A percentile compares a stretch with the other conserved stretches of the same genome.
Evolutionary conservation across 2,329 filamentous ascomycete species (phyloP).

Genomic region (Neonectria hederae): DNA sequence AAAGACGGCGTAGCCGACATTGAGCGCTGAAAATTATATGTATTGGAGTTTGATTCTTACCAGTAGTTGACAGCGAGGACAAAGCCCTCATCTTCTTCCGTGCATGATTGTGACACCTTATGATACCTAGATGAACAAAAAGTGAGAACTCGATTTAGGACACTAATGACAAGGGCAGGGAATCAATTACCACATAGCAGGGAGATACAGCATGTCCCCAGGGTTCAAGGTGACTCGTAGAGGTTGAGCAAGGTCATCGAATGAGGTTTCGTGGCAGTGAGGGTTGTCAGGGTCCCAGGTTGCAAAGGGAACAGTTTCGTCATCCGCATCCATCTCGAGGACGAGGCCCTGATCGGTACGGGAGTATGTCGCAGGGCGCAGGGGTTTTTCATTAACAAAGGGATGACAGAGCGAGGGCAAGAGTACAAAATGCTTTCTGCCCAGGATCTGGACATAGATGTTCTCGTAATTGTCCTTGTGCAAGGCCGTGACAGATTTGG

Average conservation of each 20-base stretch:
- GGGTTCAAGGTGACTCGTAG: constrained; percentile 73
- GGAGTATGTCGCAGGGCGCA: constrained; percentile 68
- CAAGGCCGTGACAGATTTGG: constrained; percentile 72
- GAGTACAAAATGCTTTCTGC: constrained; percentile 78
- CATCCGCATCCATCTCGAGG: constrained; percentile 48
- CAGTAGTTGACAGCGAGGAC: constrained; percentile 87
- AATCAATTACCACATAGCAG: constrained; percentile 74
- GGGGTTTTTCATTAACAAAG: constrained; percentile 71
- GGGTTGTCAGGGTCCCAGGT: constrained; percentile 78
- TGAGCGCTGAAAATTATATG: neutral
- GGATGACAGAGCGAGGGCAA: constrained; percentile 76
- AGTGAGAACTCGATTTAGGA: neutral
- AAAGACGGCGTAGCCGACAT: constrained; percentile 1
- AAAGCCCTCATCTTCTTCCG: constrained; percentile 74
- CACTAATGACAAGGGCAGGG: neutral
- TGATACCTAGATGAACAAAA: constrained; percentile 66
- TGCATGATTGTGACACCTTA: constrained; percentile 78
- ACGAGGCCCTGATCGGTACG: constrained; percentile 45
- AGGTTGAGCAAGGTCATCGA: constrained; percentile 68
- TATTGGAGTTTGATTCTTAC: constrained; percentile 52
- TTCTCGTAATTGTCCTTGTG: constrained; percentile 91
- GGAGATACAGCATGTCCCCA: constrained; percentile 85
- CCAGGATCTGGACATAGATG: constrained; percentile 79
- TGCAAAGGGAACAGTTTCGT: constrained; percentile 68
- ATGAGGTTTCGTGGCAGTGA: constrained; percentile 58